Evolutionary conservation across 1,284 basidiomycete species (phyloP).

Genomic region (Laetiporus sulphureus): DNA sequence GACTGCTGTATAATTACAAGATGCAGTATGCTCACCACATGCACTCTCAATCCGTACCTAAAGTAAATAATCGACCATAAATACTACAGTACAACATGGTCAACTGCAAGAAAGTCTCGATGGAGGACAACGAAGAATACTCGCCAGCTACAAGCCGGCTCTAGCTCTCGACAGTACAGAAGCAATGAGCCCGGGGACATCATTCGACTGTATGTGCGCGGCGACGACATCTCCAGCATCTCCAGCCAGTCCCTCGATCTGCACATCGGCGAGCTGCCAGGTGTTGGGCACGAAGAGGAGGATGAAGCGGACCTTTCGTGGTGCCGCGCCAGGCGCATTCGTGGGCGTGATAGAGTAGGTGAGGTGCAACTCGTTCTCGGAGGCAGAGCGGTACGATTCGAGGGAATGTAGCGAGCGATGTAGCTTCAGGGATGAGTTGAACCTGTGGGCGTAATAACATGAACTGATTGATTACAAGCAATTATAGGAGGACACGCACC

Average conservation of each 20-base stretch:
- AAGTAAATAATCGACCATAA: too few species aligned
- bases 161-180: conserved; percentile 49
- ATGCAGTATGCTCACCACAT: too few species aligned
- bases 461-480: background rate
- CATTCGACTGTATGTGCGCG: conserved; percentile 58
- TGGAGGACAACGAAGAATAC: too few species aligned
- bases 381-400: conserved; percentile 48
- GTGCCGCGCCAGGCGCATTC: conserved; percentile 7
- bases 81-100: too few species aligned
- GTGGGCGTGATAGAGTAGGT: conserved; percentile 45
- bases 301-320: conserved; percentile 38
- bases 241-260: conserved; percentile 43
- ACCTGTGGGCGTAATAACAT: conserved; percentile 41
- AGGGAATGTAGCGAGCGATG: conserved; percentile 60
- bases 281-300: conserved; percentile 68
- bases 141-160: conserved; percentile 10
- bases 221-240: conserved; percentile 58
- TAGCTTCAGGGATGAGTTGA: conserved; percentile 55
- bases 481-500: conserved; percentile 35
- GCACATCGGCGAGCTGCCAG: conserved; percentile 49
- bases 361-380: conserved; percentile 71
- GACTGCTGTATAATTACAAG: too few species aligned
- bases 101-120: too few species aligned
- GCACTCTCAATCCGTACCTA: too few species aligned
- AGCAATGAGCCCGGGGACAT: conserved; percentile 64